A percentile compares a stretch with the other conserved stretches of the same genome.
phyloP scores from a whole-genome alignment of 139 green algal genomes.

The Astrephomene gubernaculifera region DNA sequence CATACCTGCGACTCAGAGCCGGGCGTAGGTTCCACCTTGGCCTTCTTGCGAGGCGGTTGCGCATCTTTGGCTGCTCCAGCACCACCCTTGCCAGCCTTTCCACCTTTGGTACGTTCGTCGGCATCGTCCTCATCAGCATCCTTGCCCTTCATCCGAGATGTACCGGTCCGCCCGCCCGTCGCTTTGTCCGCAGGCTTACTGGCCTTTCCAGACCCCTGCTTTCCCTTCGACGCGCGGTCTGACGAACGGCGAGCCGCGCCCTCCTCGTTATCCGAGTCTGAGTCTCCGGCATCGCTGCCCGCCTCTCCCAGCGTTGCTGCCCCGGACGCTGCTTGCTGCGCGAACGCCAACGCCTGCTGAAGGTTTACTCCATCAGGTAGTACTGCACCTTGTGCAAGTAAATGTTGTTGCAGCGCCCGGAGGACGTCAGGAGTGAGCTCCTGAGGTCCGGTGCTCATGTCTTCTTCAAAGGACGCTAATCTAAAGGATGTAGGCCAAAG shows the following conservation, averaged over 20 bases:
- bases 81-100: constrained; percentile 14
- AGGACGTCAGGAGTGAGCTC: constrained; percentile 12
- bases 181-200: constrained; percentile 1
- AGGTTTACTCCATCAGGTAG: constrained; percentile 25
- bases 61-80: background rate
- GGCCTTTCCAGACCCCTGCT: background rate
- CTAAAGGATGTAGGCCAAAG: no score
- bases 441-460: constrained; percentile 4
- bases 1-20: background rate
- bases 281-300: constrained; percentile 4
- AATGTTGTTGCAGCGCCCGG: constrained; percentile 14
- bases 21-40: background rate
- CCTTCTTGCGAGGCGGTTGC: constrained; percentile 7
- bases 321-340: background rate
- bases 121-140: constrained; percentile 16
- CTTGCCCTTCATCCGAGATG: constrained; percentile 4
- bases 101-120: background rate
- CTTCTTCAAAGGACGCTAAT: background rate
- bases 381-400: constrained; percentile 18
- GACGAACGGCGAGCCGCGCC: background rate
- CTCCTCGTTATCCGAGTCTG: constrained; percentile 21
- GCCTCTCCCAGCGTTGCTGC: background rate
- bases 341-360: constrained; percentile 12
- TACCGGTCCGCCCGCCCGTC: background rate
- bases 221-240: background rate